Percentiles rank a stretch among this genome's conserved stretches.
Conservation (phyloP, 768 basidiomycete species). For the Sarcomyxa edulis region DNA sequence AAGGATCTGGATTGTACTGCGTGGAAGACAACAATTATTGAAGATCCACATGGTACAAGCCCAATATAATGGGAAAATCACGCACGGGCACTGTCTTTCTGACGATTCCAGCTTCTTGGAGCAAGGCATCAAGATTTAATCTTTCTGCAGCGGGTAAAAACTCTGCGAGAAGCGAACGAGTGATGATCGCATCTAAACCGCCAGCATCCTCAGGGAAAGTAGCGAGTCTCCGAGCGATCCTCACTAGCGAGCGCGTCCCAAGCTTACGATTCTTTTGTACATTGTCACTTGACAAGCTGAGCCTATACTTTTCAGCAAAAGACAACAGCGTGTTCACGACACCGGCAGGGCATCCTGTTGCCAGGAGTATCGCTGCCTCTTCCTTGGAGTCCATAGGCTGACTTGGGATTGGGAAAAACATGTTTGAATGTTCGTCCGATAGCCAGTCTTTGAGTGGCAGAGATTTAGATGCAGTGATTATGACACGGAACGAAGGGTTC, state of each 20-base stretch:
- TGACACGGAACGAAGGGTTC: slow-evolving; percentile 56
- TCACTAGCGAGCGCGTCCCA: slow-evolving; percentile 53
- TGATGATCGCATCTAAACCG: slow-evolving; percentile 44
- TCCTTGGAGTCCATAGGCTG: slow-evolving; percentile 55
- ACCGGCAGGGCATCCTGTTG: slow-evolving; percentile 41
- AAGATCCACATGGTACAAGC: slow-evolving; percentile 5
- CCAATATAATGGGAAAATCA: slow-evolving; percentile 10
- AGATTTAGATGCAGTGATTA: slow-evolving; percentile 60
- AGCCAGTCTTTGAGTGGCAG: slow-evolving; percentile 67
- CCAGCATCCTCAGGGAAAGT: slow-evolving; percentile 35
- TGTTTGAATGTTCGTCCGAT: slow-evolving; percentile 60
- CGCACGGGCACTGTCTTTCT: slow-evolving; percentile 36
- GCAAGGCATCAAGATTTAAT: slow-evolving; percentile 44
- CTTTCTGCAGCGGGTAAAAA: slow-evolving; percentile 58
- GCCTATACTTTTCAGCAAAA: slow-evolving; percentile 56
- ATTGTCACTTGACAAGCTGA: slow-evolving; percentile 48
- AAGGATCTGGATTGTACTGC: slow-evolving; percentile 46
- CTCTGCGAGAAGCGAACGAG: slow-evolving; percentile 47
- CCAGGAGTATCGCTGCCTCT: slow-evolving; percentile 41
- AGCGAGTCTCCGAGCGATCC: slow-evolving; percentile 47
- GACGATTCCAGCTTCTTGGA: slow-evolving; percentile 45
- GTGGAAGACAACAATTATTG: too few species aligned
- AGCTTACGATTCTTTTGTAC: slow-evolving; percentile 59
- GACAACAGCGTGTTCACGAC: slow-evolving; percentile 35
- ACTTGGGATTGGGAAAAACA: slow-evolving; percentile 60